Percentiles rank a stretch among this genome's conserved stretches.
These are phyloP conservation scores for Coniochaeta pulveracea DNA, from an alignment of 2,329 filamentous ascomycete species.

Conservation along the genomic window DNA sequence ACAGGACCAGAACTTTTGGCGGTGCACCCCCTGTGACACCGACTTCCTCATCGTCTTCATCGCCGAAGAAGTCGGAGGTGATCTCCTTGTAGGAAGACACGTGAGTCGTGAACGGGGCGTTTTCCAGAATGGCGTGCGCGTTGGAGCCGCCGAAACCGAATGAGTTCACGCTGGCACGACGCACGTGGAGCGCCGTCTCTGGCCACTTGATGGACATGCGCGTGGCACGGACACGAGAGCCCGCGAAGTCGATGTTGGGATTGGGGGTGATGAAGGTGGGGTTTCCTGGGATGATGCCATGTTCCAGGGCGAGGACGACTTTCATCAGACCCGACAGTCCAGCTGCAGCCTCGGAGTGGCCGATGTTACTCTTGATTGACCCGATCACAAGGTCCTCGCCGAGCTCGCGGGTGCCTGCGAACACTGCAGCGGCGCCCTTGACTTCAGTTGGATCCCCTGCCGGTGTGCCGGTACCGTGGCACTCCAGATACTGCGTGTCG, in stretches of 20 bases:
- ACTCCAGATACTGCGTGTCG: conserved; percentile 26
- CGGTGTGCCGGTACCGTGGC: conserved; percentile 19
- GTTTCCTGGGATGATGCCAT: conserved; percentile 23
- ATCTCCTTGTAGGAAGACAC: background rate
- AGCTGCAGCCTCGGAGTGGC: conserved; percentile 31
- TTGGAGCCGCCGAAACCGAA: conserved; percentile 27
- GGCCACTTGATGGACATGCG: conserved; percentile 30
- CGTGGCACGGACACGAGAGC: conserved; percentile 26
- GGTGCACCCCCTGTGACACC: background rate
- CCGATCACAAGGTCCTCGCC: conserved; percentile 16
- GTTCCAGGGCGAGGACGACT: conserved; percentile 23
- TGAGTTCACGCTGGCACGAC: conserved; percentile 14
- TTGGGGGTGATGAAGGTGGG: conserved; percentile 32
- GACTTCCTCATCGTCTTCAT: background rate
- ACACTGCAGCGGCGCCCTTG: too few relatives aligned
- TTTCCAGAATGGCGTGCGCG: conserved; percentile 11
- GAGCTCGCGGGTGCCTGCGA: background rate
- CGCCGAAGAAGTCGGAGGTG: background rate
- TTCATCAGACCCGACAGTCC: conserved; percentile 31
- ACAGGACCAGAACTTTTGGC: background rate
- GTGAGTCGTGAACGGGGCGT: background rate
- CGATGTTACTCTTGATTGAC: conserved; percentile 25
- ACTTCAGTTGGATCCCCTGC: background rate
- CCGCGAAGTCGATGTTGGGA: conserved; percentile 23
- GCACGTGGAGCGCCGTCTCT: background rate